Evolutionary conservation across 1,139 yeast species (phyloP), one percentile per base, ranked within the genome.

Genomic region (Meyerozyma smithsonii): DNA sequence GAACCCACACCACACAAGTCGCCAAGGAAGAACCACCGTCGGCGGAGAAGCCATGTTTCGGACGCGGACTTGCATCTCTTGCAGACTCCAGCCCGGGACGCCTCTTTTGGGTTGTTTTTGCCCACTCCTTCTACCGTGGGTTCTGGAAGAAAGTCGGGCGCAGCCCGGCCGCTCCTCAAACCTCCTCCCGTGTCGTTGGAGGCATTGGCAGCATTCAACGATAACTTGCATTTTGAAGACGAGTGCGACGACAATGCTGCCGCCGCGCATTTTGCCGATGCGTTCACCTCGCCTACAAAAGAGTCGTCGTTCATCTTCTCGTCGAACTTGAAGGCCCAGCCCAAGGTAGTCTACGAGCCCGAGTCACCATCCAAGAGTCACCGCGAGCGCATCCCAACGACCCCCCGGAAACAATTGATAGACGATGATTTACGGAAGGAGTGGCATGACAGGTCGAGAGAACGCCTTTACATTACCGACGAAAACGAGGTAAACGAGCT

Each of bases 121-220:
- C 74, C 75, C 2, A 59, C 65, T n/a, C 73, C 72, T 3, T 64
- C 72, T 1, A 66, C 69, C 0, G 59, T 67, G 5, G 74, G 74
- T 1, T 50, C 68, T 1, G 74, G 74, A 1, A 54, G 74, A 39
- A 54, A 48, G 38, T 28, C 24, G 24, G 25, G n/a, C 37, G 38
- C 14, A 40, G 50, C 21, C 17, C 46, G 39, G 40, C 48, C 34
- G 3, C 39, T n/a, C 38, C 34, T 45, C 12, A 44, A 41, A 18
- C 48, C 50, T 3, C 51, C 54, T 4, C 46, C 47, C 5, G 41
- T 44, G 5, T 45, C 33, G 32, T 40, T 52, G 46, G 55, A 51
- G n/a, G 50, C 56, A 11, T 42, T 55, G 38, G 46, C 53, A 20
- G 47, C 44, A 40, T 42, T 56, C 32, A 52, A 56, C 36, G 52